Base-by-base conservation (phyloP, 2,329 filamentous ascomycete genomes). In the Pseudogymnoascus sp. region DNA sequence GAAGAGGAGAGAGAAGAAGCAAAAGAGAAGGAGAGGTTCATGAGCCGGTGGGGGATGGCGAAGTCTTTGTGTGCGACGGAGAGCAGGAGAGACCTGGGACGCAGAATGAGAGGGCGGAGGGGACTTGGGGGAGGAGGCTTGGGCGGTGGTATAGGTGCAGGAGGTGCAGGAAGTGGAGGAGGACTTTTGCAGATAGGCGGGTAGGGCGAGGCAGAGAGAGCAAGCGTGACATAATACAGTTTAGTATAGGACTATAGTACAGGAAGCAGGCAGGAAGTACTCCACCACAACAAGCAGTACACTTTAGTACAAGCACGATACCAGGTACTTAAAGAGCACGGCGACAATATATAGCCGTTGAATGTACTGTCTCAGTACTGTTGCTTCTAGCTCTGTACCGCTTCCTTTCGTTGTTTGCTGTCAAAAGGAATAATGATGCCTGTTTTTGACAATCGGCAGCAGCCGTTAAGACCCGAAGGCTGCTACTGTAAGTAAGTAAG, bases 41-140 rank as follows among this genome's bases (percentile, higher is more conserved):
- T 62, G 35, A 28, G 53, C 53, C 61, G 66, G 63, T 65, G 66
- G 59, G 64, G 61, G 61, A 67, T 65, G 64, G 65, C 62, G 50
- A 61, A 64, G 65, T 64, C 64, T 63, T 64, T 64, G 65, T 65
- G 65, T 59, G 64, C 63, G 64, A 67, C 65, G 66, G 65, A 64
- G 44, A 62, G 9, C 62, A 62, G 53, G 62, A 63, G 57, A 53
- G 63, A 62, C 61, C 63, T 33, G 61, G 63, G 63, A 63, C 62
- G 63, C 64, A 66, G 60, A 33, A 44, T n/a, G 21, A 8, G 11
- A 23, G 63, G 65, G 63, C 60, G 11, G 42, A 53, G 40, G 10
- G 9, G 40, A 26, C 26, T 26, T 42, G 8, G 17, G 38, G n/a
- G 38, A 40, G 38, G n/a, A 40, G 38, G n/a, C 8, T 36, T 36